These are phyloP conservation scores for Ustilago crameri DNA, from an alignment of 1,284 basidiomycete genomes.

Conservation along the genomic window DNA sequence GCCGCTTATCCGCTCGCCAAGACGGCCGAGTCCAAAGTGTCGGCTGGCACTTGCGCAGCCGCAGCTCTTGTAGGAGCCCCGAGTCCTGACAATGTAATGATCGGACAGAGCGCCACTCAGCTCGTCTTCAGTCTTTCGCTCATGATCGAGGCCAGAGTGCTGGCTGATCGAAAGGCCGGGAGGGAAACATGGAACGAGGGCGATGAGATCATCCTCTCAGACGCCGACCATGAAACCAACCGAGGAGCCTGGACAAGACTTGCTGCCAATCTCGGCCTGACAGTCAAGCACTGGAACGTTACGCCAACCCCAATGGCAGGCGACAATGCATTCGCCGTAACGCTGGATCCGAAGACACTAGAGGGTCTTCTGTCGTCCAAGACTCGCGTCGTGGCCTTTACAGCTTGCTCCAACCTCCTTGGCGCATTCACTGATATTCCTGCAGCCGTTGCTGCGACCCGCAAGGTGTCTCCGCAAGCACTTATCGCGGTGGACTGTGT, in stretches of 20 bases:
- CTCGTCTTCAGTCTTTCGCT: constrained; percentile 32
- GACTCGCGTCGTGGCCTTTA: constrained; percentile 79
- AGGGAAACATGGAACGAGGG: constrained; percentile 76
- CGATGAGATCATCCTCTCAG: constrained; percentile 78
- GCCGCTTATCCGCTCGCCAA: constrained; percentile 75
- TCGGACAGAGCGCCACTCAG: constrained; percentile 70
- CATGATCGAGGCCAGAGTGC: constrained; percentile 34
- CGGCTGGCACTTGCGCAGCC: constrained; percentile 72
- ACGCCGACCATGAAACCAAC: constrained; percentile 83
- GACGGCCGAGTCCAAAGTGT: constrained; percentile 73
- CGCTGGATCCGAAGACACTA: constrained; percentile 74
- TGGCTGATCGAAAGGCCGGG: constrained; percentile 65
- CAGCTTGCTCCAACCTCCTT: constrained; percentile 80
- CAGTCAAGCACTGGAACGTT: constrained; percentile 75
- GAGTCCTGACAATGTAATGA: constrained; percentile 75
- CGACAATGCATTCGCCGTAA: constrained; percentile 74
- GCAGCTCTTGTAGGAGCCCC: constrained; percentile 76
- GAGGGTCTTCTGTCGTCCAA: constrained; percentile 74
- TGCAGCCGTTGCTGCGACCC: constrained; percentile 32
- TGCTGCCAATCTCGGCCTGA: constrained; percentile 73
- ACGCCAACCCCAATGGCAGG: constrained; percentile 63
- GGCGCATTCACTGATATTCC: constrained; percentile 76
- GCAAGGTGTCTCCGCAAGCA: constrained; percentile 73
- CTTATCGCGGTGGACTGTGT: constrained; percentile 79
- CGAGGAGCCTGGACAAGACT: constrained; percentile 81